Evolutionary conservation across 768 basidiomycete genomes (phyloP).

Genomic region (Pleurotus pulmonarius): DNA sequence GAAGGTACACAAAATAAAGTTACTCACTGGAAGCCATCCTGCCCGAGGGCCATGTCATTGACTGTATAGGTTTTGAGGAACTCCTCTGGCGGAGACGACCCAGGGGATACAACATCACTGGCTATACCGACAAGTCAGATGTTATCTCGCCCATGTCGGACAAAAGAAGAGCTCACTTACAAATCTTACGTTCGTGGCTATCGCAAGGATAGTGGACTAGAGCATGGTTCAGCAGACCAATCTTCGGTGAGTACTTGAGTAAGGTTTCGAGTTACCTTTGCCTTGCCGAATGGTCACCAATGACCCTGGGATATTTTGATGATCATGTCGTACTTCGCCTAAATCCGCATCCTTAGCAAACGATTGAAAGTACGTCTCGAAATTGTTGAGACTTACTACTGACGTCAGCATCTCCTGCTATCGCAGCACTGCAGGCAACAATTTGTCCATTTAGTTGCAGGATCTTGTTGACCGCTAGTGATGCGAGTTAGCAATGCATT

Average conservation of each 20-base stretch:
- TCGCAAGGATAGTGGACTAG: constrained; percentile 1
- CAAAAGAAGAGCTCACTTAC: constrained; percentile 8
- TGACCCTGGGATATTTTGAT: constrained; percentile 46
- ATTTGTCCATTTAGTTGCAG: constrained; percentile 39
- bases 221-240: neutral
- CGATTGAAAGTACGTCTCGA: too few relatives aligned
- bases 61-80: constrained; percentile 48
- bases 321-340: constrained; percentile 25
- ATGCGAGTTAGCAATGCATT: neutral
- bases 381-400: neutral
- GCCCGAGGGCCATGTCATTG: constrained; percentile 50
- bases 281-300: constrained; percentile 37
- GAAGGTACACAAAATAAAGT: constrained; percentile 11
- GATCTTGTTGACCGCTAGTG: constrained; percentile 49
- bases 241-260: neutral
- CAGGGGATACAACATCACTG: neutral
- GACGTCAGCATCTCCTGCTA: constrained; percentile 39
- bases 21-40: constrained; percentile 11
- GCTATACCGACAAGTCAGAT: neutral
- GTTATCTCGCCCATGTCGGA: neutral
- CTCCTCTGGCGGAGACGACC: constrained; percentile 9
- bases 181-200: constrained; percentile 15
- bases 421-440: constrained; percentile 41
- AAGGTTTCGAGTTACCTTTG: constrained; percentile 16
- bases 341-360: too few relatives aligned